Percentiles rank a stretch among this genome's conserved stretches.
Conservation (phyloP, 331 rosid species). For the Cydonia oblonga region DNA sequence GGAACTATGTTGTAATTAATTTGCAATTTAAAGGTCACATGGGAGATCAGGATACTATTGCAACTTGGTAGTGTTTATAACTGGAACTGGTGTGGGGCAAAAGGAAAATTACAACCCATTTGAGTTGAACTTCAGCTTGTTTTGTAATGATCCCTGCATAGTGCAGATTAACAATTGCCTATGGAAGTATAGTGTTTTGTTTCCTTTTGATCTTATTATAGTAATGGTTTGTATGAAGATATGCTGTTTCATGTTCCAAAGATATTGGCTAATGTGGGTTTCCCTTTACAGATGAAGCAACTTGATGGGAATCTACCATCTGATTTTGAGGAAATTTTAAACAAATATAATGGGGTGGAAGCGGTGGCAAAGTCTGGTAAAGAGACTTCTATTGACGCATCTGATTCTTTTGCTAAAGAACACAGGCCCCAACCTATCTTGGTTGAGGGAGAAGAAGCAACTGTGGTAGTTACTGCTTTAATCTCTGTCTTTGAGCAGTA, state of each 20-base stretch:
- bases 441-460: conserved; percentile 24
- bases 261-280: conserved; percentile 16
- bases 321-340: conserved; percentile 43
- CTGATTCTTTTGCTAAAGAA: conserved; percentile 13
- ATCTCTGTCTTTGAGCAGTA: conserved; percentile 12
- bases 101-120: not conserved
- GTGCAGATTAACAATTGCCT: too few species aligned
- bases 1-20: not conserved
- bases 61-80: not conserved
- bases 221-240: not conserved
- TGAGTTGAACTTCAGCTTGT: not conserved
- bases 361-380: conserved; percentile 17
- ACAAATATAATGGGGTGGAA: conserved; percentile 26
- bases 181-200: not conserved
- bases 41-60: not conserved
- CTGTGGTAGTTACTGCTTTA: conserved; percentile 30
- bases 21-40: not conserved
- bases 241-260: not conserved
- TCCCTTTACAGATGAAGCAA: conserved; percentile 42
- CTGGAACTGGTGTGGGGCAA: not conserved
- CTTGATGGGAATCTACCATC: conserved; percentile 58
- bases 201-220: not conserved
- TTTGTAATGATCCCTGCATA: not conserved
- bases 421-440: conserved; percentile 23
- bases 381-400: conserved; percentile 15